Conservation (phyloP, 345 rosid species). For the Acer campestre region DNA sequence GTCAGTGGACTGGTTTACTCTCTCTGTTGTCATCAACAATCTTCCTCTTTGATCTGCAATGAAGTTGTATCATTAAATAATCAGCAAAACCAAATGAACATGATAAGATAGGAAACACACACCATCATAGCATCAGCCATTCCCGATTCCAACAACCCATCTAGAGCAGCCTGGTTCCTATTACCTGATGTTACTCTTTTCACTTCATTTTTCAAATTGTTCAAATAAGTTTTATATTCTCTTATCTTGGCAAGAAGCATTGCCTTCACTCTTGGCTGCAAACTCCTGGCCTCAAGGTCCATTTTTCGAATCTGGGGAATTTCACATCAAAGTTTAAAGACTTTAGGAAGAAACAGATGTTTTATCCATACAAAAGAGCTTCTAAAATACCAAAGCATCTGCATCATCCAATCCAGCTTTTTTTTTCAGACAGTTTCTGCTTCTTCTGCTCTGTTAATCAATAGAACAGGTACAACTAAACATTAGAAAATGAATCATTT, state of each 20-base stretch:
- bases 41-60: conserved; percentile 54
- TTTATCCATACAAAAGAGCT: background rate
- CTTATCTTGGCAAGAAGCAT: conserved; percentile 49
- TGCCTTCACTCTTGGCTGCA: conserved; percentile 46
- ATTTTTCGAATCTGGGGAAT: conserved; percentile 51
- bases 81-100: too few species aligned
- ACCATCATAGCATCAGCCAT: conserved; percentile 42
- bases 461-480: background rate
- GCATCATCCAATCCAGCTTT: conserved; percentile 53
- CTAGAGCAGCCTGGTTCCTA: conserved; percentile 34
- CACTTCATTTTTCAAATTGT: conserved; percentile 46
- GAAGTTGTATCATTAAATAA: too few species aligned
- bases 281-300: conserved; percentile 63
- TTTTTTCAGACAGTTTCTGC: conserved; percentile 51
- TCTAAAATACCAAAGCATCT: conserved; percentile 46
- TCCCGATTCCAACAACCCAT: conserved; percentile 50
- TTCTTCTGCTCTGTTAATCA: conserved; percentile 50
- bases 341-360: background rate
- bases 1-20: conserved; percentile 53
- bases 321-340: conserved; percentile 1
- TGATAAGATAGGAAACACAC: background rate
- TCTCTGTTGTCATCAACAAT: conserved; percentile 59
- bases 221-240: conserved; percentile 51
- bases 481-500: conserved; percentile 5
- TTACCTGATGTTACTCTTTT: conserved; percentile 35